Conservation (phyloP, 768 basidiomycete genomes). For the Harrya chromipes region DNA sequence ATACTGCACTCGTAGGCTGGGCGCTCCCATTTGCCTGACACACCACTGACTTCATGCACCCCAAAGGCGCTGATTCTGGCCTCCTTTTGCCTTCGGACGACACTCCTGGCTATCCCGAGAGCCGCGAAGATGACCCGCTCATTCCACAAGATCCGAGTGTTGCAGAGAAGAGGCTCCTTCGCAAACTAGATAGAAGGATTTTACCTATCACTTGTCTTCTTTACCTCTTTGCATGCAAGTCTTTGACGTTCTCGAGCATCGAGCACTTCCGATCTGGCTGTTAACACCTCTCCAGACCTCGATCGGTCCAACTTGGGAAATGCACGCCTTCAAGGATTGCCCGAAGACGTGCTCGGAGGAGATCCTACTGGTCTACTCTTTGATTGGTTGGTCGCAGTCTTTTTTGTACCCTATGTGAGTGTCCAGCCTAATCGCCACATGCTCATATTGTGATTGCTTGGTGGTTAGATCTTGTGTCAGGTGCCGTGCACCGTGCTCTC, state of each 20-base stretch:
- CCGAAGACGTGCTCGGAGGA: slow-evolving; percentile 60
- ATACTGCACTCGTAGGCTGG: too few relatives aligned
- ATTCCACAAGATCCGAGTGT: slow-evolving; percentile 13
- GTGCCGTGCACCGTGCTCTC: slow-evolving; percentile 65
- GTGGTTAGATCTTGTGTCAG: slow-evolving; percentile 60
- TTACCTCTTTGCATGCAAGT: slow-evolving; percentile 74
- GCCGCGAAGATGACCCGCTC: slow-evolving; percentile 18
- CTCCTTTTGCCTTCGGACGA: slow-evolving; percentile 6
- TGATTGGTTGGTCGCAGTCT: slow-evolving; percentile 74
- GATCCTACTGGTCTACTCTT: slow-evolving; percentile 68
- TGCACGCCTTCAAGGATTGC: slow-evolving; percentile 70
- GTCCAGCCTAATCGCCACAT: neutral
- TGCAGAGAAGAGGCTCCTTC: slow-evolving; percentile 53
- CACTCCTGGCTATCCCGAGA: neutral
- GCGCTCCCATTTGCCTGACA: too few relatives aligned
- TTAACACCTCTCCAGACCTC: slow-evolving; percentile 36
- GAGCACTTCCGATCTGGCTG: neutral
- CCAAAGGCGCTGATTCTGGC: slow-evolving; percentile 12
- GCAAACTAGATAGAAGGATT: slow-evolving; percentile 65
- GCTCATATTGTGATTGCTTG: neutral
- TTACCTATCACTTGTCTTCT: slow-evolving; percentile 70
- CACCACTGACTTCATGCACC: slow-evolving; percentile 9
- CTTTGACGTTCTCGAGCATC: neutral
- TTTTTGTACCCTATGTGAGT: slow-evolving; percentile 77
- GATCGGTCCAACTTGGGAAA: slow-evolving; percentile 81